phyloP scores from a whole-genome alignment of 495 filamentous ascomycete species.

The Neurospora tetraspora region DNA sequence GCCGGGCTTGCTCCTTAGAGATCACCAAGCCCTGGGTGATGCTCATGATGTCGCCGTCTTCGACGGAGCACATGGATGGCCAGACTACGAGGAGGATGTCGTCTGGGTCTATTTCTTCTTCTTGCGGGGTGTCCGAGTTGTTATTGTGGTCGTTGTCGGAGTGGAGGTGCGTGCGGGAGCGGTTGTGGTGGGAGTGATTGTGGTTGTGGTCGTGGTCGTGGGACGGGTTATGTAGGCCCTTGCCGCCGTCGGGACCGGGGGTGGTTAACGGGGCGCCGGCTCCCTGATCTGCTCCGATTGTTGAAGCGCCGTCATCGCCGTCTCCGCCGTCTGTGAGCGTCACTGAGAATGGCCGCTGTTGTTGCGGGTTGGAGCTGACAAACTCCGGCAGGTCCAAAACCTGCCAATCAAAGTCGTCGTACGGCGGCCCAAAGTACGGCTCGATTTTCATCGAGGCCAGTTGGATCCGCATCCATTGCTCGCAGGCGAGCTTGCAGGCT shows the following conservation, averaged over 20 bases:
- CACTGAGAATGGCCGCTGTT: neutral
- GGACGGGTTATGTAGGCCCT: neutral
- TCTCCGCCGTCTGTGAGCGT: neutral
- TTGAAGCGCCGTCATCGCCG: conserved; percentile 4
- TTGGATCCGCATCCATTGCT: conserved; percentile 29
- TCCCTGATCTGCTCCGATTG: neutral
- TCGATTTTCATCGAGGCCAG: conserved; percentile 26
- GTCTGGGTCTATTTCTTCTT: conserved; percentile 22
- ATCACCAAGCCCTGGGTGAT: conserved; percentile 29
- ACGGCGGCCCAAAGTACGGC: conserved; percentile 29
- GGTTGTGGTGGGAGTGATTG: neutral
- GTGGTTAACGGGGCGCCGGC: neutral
- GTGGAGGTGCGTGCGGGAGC: neutral
- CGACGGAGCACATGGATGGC: conserved; percentile 29
- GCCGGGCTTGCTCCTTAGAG: conserved; percentile 27
- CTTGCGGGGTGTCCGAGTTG: neutral
- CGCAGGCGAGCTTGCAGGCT: conserved; percentile 22
- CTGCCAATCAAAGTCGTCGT: conserved; percentile 33
- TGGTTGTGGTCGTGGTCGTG: neutral
- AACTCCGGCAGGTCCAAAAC: conserved; percentile 27
- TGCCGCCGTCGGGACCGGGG: neutral
- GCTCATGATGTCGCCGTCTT: conserved; percentile 24
- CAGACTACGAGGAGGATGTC: conserved; percentile 28
- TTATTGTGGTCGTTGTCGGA: neutral
- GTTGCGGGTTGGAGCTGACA: neutral